Conservation (phyloP, 140 eudicot species). For the Cichorium intybus region DNA sequence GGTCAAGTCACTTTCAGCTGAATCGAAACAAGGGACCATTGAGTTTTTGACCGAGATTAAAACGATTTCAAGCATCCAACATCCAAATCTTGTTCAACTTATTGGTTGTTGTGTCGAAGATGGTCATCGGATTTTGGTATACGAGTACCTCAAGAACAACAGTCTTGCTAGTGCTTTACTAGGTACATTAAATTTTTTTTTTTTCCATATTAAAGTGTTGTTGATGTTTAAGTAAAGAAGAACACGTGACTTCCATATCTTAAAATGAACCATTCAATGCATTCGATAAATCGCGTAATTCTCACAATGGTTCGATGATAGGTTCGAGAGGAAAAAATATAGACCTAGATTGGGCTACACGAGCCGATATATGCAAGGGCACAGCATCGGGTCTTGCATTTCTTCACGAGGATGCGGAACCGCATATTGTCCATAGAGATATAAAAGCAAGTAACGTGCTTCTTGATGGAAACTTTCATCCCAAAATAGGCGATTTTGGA, state of each 20-base stretch:
- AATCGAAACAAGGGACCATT: slow-evolving; percentile 66
- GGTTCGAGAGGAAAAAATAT: slow-evolving; percentile 52
- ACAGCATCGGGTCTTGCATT: slow-evolving; percentile 80
- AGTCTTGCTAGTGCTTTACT: slow-evolving; percentile 71
- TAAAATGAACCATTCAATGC: no score
- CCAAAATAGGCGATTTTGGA: slow-evolving; percentile 88
- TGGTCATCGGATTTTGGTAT: slow-evolving; percentile 53
- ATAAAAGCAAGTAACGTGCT: slow-evolving; percentile 78
- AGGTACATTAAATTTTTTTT: slow-evolving; percentile 24
- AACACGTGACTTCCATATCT: no score
- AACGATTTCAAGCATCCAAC: slow-evolving; percentile 55
- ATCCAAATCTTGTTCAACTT: slow-evolving; percentile 74
- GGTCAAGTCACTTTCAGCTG: slow-evolving; percentile 64
- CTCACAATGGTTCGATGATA: slow-evolving; percentile 12
- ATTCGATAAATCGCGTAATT: no score
- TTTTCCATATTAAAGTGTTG: background rate
- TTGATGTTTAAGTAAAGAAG: background rate
- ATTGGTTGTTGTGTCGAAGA: slow-evolving; percentile 85
- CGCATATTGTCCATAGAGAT: slow-evolving; percentile 75
- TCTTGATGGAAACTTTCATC: slow-evolving; percentile 61
- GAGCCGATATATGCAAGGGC: slow-evolving; percentile 70
- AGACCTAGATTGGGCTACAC: slow-evolving; percentile 62
- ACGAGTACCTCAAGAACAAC: slow-evolving; percentile 67
- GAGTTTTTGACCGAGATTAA: slow-evolving; percentile 73
- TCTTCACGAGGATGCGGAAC: slow-evolving; percentile 77